A percentile compares a stretch with the other conserved stretches of the same genome.
These are phyloP conservation scores for Carpinus fangiana DNA, from an alignment of 306 rosid species.

Conservation along the genomic window DNA sequence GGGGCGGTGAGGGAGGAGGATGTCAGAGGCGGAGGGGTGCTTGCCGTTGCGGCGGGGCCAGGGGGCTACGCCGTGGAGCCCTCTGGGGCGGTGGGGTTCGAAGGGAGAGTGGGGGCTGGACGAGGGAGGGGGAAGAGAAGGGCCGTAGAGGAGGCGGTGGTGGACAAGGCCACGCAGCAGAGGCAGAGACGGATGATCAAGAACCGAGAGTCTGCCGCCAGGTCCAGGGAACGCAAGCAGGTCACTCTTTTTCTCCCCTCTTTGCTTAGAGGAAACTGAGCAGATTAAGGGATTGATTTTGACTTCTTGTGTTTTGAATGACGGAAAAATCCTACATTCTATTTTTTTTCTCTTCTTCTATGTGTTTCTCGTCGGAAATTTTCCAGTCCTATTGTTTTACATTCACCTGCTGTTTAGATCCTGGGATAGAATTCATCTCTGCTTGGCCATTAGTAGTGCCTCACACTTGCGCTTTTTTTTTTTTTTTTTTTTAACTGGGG, in stretches of 20 bases:
- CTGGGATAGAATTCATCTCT: not conserved
- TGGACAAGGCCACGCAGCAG: constrained; percentile 78
- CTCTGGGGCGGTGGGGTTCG: not conserved
- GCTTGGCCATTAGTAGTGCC: not conserved
- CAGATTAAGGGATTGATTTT: too few species aligned
- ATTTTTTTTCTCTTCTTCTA: not conserved
- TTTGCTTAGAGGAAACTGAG: constrained; percentile 15
- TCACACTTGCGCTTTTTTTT: not conserved
- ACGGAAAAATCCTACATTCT: not conserved
- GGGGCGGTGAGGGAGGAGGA: constrained; percentile 63
- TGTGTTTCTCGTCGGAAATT: not conserved
- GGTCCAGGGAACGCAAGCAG: constrained; percentile 96
- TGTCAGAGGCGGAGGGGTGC: constrained; percentile 33
- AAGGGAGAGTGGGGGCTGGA: constrained; percentile 27
- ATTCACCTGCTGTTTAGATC: constrained; percentile 8
- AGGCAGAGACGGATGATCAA: constrained; percentile 88
- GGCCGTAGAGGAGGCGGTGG: constrained; percentile 51
- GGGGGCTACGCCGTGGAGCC: constrained; percentile 35
- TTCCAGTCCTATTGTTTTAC: not conserved
- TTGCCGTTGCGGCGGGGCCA: constrained; percentile 10
- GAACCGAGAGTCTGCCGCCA: constrained; percentile 88
- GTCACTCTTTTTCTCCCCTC: constrained; percentile 27
- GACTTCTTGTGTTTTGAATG: not conserved
- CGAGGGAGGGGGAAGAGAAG: constrained; percentile 65
- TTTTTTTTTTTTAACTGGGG: too few species aligned